Conservation (phyloP, 192 early-diverging fungal species). For the Neocallimastix lanati region DNA sequence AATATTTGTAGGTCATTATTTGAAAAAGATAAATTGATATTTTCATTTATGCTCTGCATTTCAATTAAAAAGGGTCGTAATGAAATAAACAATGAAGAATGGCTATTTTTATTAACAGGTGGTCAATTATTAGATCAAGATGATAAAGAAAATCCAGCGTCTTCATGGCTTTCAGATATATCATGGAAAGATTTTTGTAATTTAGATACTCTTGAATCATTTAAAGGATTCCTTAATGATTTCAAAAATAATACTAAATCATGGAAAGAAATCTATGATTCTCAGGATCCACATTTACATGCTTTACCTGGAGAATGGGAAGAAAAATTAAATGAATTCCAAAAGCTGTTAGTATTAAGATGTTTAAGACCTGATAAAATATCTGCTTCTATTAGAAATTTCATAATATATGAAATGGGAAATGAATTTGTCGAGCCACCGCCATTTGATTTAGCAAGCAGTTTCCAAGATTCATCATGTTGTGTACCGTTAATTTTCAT, state of each 20-base stretch:
- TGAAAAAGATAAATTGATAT: slow-evolving; percentile 23
- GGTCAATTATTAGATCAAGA: slow-evolving; percentile 7
- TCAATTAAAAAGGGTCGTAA: not conserved
- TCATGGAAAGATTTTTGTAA: slow-evolving; percentile 28
- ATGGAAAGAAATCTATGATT: slow-evolving; percentile 30
- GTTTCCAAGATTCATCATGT: slow-evolving; percentile 30
- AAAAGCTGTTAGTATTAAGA: slow-evolving; percentile 25
- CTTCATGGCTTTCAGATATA: slow-evolving; percentile 26
- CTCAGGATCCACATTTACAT: slow-evolving; percentile 16
- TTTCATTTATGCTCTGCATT: not conserved
- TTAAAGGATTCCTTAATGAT: slow-evolving; percentile 12
- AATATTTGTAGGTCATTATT: slow-evolving; percentile 41
- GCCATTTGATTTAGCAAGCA: slow-evolving; percentile 36
- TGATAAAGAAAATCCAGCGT: not conserved
- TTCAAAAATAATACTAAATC: slow-evolving; percentile 14
- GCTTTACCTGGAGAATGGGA: slow-evolving; percentile 15
- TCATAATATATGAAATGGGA: slow-evolving; percentile 35
- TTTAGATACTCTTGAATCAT: slow-evolving; percentile 16
- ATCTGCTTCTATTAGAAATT: slow-evolving; percentile 20
- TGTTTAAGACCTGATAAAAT: slow-evolving; percentile 36
- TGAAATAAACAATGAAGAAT: slow-evolving; percentile 15
- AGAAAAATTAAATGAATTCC: slow-evolving; percentile 17
- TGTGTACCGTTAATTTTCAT: slow-evolving; percentile 32
- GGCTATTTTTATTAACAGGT: slow-evolving; percentile 32
- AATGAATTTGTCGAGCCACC: slow-evolving; percentile 36